Conservation (phyloP, 495 filamentous ascomycete genomes). For the Margaritispora aquatica region DNA sequence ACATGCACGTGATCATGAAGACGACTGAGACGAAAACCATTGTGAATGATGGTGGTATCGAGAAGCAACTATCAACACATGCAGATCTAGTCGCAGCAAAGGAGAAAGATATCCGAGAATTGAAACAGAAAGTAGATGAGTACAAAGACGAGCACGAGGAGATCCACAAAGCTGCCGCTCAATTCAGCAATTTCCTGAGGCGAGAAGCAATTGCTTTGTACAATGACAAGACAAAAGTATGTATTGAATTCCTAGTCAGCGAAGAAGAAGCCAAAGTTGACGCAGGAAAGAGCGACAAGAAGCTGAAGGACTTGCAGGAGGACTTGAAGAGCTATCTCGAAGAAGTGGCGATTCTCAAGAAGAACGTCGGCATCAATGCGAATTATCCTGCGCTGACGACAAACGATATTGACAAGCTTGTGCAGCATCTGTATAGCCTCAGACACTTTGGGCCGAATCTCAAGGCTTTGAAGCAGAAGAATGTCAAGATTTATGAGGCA, state of each 20-base stretch:
- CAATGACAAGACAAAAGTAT: slow-evolving; percentile 35
- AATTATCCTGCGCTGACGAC: slow-evolving; percentile 10
- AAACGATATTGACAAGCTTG: slow-evolving; percentile 16
- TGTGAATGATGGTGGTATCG: slow-evolving; percentile 21
- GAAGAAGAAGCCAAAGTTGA: slow-evolving; percentile 14
- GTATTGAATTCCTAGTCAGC: slow-evolving; percentile 26
- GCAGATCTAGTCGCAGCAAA: slow-evolving; percentile 18
- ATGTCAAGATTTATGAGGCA: slow-evolving; percentile 6
- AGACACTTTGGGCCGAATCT: slow-evolving; percentile 25
- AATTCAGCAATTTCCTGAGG: slow-evolving; percentile 33
- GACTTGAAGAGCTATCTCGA: slow-evolving; percentile 6
- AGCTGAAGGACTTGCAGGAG: slow-evolving; percentile 3
- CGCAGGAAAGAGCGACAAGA: slow-evolving; percentile 8
- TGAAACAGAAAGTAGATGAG: slow-evolving; percentile 22
- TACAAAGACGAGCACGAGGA: slow-evolving; percentile 26
- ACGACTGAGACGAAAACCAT: slow-evolving; percentile 18
- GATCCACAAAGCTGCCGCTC: slow-evolving; percentile 30
- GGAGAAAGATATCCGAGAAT: slow-evolving; percentile 20
- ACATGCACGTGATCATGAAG: slow-evolving; percentile 30
- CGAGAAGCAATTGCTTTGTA: slow-evolving; percentile 30
- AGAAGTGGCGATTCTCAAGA: slow-evolving; percentile 15
- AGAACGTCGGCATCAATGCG: slow-evolving; percentile 7
- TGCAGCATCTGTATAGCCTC: slow-evolving; percentile 20
- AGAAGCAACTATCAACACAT: slow-evolving; percentile 23
- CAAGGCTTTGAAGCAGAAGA: slow-evolving; percentile 17